Base-by-base conservation (phyloP, 2,329 filamentous ascomycete genomes). In the Botrytis elliptica region DNA sequence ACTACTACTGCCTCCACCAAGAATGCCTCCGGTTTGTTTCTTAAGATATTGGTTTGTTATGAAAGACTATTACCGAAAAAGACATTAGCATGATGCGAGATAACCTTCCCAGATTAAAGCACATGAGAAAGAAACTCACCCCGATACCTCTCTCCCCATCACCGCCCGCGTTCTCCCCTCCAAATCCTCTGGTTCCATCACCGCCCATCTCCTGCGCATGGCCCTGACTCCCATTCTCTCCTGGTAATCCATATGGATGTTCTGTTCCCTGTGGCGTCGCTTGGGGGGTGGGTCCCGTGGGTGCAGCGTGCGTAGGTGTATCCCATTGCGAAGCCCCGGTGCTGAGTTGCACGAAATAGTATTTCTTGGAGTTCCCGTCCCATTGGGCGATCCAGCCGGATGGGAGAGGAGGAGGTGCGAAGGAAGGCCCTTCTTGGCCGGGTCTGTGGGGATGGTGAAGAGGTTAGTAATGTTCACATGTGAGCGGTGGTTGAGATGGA, bases 271-370 rank as follows among this genome's bases (percentile, higher is more conserved):
- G 83, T 77, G 81, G 83, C 71, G 82, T 84, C 73, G 85, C 86
- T 75, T 84, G 87, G 64, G 88, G 90, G 55, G 88, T 90, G 79
- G 84, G 89, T 75, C 89, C 88, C 36, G 88, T 86, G 63, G 88
- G 89, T 12, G 88, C 90, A 68, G 90, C 86, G 74, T 89, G 85
- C 22, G 89, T 92, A 46, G 91, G 91, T 46, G 88, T 86, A n/a
- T 93, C 91, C 91, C 91, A 93, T 82, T 93, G 91, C 76, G 91
- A 92, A 55, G 88, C 85, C 66, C 91, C 91, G 12, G 91, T 93
- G 71, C 89, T 90, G 72, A 93, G 87, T 82, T 93, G 90, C 69
- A 93, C 91, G 81, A 89, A 92, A 82, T 92, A 92, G 81, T 91
- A 92, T 81, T 91, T 91, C 81, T 85, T 87, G 81, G 86, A 89